Conservation (phyloP, 192 early-diverging fungal species). For the Linnemannia schmuckeri region DNA sequence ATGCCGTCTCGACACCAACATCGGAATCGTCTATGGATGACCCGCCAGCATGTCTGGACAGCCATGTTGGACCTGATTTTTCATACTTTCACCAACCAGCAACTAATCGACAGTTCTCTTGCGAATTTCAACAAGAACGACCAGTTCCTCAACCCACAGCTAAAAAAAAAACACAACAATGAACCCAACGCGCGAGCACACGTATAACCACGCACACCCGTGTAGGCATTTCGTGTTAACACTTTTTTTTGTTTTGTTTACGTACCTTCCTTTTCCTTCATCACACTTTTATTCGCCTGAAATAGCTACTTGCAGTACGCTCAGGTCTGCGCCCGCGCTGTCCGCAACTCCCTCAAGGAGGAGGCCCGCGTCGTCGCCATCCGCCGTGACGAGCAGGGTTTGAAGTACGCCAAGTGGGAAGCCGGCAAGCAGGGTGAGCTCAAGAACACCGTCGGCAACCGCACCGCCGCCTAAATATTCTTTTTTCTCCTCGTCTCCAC, state of each 20-base stretch:
- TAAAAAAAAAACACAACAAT: too few species aligned
- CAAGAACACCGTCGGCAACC: slow-evolving; percentile 46
- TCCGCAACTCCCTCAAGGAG: slow-evolving; percentile 88
- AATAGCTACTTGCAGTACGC: slow-evolving; percentile 88
- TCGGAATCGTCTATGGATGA: background rate
- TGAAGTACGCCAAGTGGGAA: slow-evolving; percentile 85
- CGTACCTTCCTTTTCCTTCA: too few species aligned
- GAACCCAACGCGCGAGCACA: too few species aligned
- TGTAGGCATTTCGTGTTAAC: too few species aligned
- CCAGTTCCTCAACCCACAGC: too few species aligned
- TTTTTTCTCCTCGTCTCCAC: background rate
- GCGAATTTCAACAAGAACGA: too few species aligned
- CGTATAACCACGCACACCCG: too few species aligned
- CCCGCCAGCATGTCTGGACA: too few species aligned
- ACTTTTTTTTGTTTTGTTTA: too few species aligned
- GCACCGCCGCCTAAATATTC: slow-evolving; percentile 34
- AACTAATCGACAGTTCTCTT: too few species aligned
- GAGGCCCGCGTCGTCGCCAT: slow-evolving; percentile 74
- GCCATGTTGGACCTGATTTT: too few species aligned
- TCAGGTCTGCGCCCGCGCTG: slow-evolving; percentile 83
- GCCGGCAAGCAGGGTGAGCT: slow-evolving; percentile 83
- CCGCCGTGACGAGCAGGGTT: slow-evolving; percentile 81
- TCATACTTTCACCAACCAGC: too few species aligned
- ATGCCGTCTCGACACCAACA: background rate
- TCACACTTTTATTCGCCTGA: background rate